Percentiles rank a stretch among this genome's conserved stretches.
Conservation (phyloP, 306 rosid genomes). For the Biancaea sappan region DNA sequence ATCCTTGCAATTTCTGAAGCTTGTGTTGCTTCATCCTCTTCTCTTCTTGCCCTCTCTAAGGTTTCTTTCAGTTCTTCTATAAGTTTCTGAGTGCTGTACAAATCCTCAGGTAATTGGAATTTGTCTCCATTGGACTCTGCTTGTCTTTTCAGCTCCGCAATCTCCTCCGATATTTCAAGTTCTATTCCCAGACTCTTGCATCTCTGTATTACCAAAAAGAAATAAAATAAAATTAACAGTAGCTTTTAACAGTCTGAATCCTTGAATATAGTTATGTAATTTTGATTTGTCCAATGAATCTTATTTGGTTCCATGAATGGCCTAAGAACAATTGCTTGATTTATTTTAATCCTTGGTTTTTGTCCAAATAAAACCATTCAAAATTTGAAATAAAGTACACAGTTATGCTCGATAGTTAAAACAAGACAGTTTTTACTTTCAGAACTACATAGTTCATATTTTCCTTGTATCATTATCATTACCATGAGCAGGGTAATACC, state of each 20-base stretch:
- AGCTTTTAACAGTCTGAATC: background rate
- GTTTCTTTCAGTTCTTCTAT: conserved; percentile 65
- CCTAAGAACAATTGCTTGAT: background rate
- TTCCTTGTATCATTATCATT: background rate
- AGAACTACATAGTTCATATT: background rate
- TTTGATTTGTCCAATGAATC: background rate
- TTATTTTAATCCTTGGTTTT: background rate
- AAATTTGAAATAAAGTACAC: background rate
- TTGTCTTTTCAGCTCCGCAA: conserved; percentile 55
- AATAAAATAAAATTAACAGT: background rate
- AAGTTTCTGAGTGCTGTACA: conserved; percentile 75
- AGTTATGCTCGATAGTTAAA: background rate
- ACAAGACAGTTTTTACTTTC: background rate
- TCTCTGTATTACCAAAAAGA: conserved; percentile 60
- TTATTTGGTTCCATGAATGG: background rate
- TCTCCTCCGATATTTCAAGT: conserved; percentile 59
- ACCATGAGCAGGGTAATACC: background rate
- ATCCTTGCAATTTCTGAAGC: conserved; percentile 67
- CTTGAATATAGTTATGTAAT: background rate
- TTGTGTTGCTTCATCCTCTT: conserved; percentile 68
- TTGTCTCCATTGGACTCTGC: conserved; percentile 50
- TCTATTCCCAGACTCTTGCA: conserved; percentile 67
- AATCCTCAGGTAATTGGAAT: conserved; percentile 54
- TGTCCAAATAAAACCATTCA: background rate
- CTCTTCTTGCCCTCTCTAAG: conserved; percentile 71